phyloP scores from a whole-genome alignment of 202 grass and related monocot genomes.

The Setaria italica region DNA sequence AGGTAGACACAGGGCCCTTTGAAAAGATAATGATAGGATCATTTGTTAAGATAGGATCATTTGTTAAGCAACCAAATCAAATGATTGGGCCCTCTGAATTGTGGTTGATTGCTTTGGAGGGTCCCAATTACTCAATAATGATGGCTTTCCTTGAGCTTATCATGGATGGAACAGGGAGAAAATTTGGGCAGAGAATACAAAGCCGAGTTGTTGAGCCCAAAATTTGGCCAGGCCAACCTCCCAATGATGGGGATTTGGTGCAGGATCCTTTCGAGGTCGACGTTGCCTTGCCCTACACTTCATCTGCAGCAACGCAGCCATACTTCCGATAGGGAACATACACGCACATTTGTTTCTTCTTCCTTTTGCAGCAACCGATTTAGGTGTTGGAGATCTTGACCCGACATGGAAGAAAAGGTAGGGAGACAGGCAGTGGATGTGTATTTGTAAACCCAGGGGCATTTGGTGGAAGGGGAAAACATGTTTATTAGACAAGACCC shows the following conservation, averaged over 20 bases:
- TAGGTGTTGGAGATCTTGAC: constrained; percentile 37
- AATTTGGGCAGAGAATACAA: constrained; percentile 1
- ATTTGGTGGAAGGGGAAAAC: neutral
- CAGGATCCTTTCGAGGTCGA: constrained; percentile 35
- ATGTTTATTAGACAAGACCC: neutral
- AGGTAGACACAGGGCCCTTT: constrained; percentile 29
- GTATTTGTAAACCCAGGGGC: neutral
- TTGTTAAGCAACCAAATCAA: constrained; percentile 56
- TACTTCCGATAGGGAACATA: constrained; percentile 27
- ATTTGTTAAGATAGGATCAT: constrained; percentile 45
- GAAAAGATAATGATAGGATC: constrained; percentile 35
- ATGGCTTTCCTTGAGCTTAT: constrained; percentile 41
- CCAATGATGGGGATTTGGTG: constrained; percentile 47
- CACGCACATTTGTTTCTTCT: constrained; percentile 29
- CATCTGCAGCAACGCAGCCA: constrained; percentile 35
- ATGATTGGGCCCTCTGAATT: constrained; percentile 45
- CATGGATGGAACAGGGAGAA: constrained; percentile 13
- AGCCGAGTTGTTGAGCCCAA: constrained; percentile 14
- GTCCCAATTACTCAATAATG: constrained; percentile 52
- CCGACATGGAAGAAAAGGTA: constrained; percentile 26
- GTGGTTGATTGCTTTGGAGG: constrained; percentile 40
- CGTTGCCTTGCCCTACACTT: constrained; percentile 55
- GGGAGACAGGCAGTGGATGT: neutral
- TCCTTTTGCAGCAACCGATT: constrained; percentile 42
- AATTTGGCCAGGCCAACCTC: constrained; percentile 46